Conservation (phyloP, 2,329 filamentous ascomycete species). For the Fusarium burgessii region DNA sequence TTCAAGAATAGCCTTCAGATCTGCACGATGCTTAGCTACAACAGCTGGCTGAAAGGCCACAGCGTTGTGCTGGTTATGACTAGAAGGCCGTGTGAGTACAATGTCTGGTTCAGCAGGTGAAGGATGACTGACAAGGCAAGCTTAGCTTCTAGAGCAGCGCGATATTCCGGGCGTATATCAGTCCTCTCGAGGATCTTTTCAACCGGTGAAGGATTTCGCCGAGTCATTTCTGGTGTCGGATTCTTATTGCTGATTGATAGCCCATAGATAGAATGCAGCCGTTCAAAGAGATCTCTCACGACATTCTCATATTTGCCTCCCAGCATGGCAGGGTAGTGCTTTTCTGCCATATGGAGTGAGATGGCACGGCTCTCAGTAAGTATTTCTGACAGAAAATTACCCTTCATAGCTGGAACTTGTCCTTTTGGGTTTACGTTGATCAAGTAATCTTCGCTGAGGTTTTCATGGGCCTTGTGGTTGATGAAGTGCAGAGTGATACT, state of each 20-base stretch:
- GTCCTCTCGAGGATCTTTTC: constrained; percentile 10
- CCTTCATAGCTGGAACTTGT: constrained; percentile 26
- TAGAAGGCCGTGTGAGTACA: neutral
- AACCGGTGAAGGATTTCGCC: constrained; percentile 17
- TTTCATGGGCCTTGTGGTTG: constrained; percentile 15
- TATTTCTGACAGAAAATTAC: neutral
- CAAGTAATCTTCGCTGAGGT: constrained; percentile 11
- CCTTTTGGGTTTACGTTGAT: constrained; percentile 21
- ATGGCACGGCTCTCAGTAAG: constrained; percentile 25
- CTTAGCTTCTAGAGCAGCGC: constrained; percentile 6
- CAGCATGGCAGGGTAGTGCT: constrained; percentile 30
- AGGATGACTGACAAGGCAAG: constrained; percentile 7
- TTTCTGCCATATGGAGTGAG: constrained; percentile 24
- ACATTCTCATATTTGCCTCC: neutral
- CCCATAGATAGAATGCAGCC: constrained; percentile 16
- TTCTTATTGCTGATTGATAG: constrained; percentile 21
- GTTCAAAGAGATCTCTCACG: constrained; percentile 5
- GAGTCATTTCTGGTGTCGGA: constrained; percentile 13
- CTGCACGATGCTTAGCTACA: constrained; percentile 13
- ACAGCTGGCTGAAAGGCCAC: constrained; percentile 18
- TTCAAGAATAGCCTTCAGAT: constrained; percentile 2
- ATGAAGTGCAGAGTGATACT: constrained; percentile 15
- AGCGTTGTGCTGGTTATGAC: constrained; percentile 16
- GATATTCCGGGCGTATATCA: constrained; percentile 18
- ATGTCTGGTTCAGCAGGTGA: fast-evolving